A percentile compares a stretch with the other conserved stretches of the same genome.
phyloP scores from a whole-genome alignment of 2,329 filamentous ascomycete species.

The Xylaria multiplex region DNA sequence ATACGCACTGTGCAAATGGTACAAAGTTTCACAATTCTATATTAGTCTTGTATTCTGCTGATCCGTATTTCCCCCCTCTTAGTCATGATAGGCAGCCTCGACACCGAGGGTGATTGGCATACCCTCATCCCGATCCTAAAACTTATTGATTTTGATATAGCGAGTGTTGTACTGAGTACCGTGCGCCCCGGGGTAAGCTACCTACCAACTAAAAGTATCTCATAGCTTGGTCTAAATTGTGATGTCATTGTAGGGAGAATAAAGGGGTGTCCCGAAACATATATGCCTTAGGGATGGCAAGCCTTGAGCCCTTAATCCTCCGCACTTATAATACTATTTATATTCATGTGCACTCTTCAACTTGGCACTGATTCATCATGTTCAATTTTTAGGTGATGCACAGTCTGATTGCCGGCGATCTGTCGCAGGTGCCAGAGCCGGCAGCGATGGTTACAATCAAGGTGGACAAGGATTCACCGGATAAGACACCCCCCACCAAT shows the following conservation, averaged over 20 bases:
- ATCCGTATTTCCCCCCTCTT: background rate
- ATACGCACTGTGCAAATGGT: constrained; percentile 15
- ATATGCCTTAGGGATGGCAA: constrained; percentile 2
- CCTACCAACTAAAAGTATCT: background rate
- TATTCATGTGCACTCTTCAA: background rate
- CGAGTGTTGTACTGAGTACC: background rate
- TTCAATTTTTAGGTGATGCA: constrained; percentile 5
- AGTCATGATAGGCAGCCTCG: constrained; percentile 25
- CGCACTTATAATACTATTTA: too few relatives aligned
- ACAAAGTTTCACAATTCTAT: background rate
- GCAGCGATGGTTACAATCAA: background rate
- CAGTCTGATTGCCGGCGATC: constrained; percentile 1
- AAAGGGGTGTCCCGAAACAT: background rate
- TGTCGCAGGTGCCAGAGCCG: background rate
- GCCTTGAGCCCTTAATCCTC: background rate
- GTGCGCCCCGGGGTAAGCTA: background rate
- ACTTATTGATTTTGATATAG: constrained; percentile 23
- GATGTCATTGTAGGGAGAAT: background rate
- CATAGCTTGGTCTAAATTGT: background rate
- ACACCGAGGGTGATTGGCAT: constrained; percentile 1
- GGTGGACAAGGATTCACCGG: background rate
- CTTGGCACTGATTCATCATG: background rate
- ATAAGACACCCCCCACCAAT: background rate
- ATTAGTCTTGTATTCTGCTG: background rate
- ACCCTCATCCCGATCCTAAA: constrained; percentile 10